Evolutionary conservation across 1,139 yeast genomes (phyloP).

Genomic region (Saccharomyces hybrid): DNA sequence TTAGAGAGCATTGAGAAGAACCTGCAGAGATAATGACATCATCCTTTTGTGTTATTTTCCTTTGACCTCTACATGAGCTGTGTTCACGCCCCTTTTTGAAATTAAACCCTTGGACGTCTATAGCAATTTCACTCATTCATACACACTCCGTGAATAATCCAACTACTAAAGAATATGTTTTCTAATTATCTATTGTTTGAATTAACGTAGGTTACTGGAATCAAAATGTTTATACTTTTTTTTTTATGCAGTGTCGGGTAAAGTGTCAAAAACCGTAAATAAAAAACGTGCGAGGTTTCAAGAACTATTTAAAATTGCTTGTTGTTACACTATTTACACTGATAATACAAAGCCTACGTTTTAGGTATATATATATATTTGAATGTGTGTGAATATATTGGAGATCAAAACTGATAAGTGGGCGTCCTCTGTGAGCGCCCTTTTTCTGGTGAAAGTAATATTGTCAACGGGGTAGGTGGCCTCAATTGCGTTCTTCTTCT

Average conservation of each 20-base stretch:
- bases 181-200: not conserved
- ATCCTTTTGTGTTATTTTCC: not conserved
- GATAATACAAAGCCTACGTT: not conserved
- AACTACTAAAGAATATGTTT: not conserved
- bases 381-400: not conserved
- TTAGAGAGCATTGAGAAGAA: not conserved
- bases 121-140: not conserved
- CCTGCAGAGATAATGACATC: not conserved
- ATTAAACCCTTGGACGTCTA: not conserved
- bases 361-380: not conserved
- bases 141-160: not conserved
- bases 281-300: not conserved
- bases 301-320: not conserved
- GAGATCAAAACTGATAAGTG: not conserved
- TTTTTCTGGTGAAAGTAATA: slow-evolving; percentile 7
- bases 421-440: not conserved
- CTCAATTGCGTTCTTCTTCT: slow-evolving; percentile 8
- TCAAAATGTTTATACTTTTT: not conserved
- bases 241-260: not conserved
- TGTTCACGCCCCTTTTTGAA: not conserved
- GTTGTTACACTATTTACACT: not conserved
- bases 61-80: not conserved
- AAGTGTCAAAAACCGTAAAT: not conserved
- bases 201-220: not conserved
- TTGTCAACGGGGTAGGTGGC: slow-evolving; percentile 23